A percentile compares a stretch with the other conserved stretches of the same genome.
phyloP scores from a whole-genome alignment of 2,329 filamentous ascomycete genomes.

The Colletotrichum agaves region DNA sequence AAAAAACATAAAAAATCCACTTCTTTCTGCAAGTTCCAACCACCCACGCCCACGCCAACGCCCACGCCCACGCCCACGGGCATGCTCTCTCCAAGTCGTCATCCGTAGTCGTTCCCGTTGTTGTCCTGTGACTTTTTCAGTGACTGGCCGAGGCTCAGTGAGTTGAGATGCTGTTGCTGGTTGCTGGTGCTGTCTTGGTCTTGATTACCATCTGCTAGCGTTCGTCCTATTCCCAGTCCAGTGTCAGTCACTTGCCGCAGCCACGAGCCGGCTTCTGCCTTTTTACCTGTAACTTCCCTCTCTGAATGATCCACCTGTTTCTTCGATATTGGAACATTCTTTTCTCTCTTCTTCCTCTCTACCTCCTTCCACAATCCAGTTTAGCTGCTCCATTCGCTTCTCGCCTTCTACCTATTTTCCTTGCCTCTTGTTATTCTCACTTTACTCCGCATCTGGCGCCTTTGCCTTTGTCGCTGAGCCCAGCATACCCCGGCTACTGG shows the following conservation, averaged over 20 bases:
- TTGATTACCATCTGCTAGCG: conserved; percentile 7
- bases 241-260: not conserved
- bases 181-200: not conserved
- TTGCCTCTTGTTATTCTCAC: not conserved
- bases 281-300: conserved; percentile 33
- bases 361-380: not conserved
- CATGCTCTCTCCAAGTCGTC: not conserved
- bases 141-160: not conserved
- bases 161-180: not conserved
- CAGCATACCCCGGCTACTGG: conserved; percentile 22
- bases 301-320: conserved; percentile 14
- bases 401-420: not conserved
- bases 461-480: conserved; percentile 6
- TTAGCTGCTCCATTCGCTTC: conserved; percentile 22
- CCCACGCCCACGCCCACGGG: no score
- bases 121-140: no score
- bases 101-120: not conserved
- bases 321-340: conserved; percentile 14
- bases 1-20: conserved; percentile 1
- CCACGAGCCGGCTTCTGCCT: conserved; percentile 16
- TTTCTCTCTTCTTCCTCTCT: not conserved
- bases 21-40: conserved; percentile 32
- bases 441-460: not conserved
- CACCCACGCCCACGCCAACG: not conserved
- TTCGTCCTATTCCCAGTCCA: not conserved